Conservation (phyloP, 495 filamentous ascomycete species). For the Pyronema domesticum region DNA sequence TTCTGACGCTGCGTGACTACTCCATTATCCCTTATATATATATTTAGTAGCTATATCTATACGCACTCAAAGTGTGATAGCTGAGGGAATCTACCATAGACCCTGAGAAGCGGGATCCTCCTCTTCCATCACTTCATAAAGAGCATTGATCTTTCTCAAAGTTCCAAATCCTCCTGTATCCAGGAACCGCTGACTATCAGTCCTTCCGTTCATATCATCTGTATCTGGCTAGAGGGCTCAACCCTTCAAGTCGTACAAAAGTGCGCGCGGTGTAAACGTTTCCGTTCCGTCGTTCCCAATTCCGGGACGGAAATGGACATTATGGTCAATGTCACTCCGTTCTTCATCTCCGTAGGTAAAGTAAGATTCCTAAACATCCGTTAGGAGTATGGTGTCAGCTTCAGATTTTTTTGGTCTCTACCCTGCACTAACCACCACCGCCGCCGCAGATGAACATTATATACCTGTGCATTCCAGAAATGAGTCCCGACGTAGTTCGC, state of each 20-base stretch:
- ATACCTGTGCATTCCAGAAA: slow-evolving; percentile 91
- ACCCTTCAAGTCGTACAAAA: slow-evolving; percentile 90
- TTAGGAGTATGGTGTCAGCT: background rate
- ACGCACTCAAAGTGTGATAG: slow-evolving; percentile 28
- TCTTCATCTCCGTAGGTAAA: slow-evolving; percentile 67
- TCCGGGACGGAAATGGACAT: slow-evolving; percentile 82
- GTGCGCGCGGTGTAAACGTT: slow-evolving; percentile 74
- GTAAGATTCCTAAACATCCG: slow-evolving; percentile 61
- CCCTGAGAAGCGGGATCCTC: slow-evolving; percentile 15
- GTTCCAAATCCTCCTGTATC: slow-evolving; percentile 54
- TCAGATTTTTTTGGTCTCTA: background rate
- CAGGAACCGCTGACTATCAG: slow-evolving; percentile 1
- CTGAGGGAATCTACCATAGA: slow-evolving; percentile 32
- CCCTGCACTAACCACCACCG: background rate
- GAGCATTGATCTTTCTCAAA: slow-evolving; percentile 66
- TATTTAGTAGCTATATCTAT: background rate
- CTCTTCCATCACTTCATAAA: slow-evolving; percentile 56
- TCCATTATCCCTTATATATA: slow-evolving; percentile 39
- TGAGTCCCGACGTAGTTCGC: slow-evolving; percentile 93
- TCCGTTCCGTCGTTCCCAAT: slow-evolving; percentile 65
- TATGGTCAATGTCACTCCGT: slow-evolving; percentile 64
- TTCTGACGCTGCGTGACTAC: slow-evolving; percentile 48
- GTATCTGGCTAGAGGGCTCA: background rate
- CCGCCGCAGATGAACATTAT: background rate
- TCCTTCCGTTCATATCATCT: background rate